phyloP scores from a whole-genome alignment of 1,284 basidiomycete genomes.

The Pseudozyma pruni region DNA sequence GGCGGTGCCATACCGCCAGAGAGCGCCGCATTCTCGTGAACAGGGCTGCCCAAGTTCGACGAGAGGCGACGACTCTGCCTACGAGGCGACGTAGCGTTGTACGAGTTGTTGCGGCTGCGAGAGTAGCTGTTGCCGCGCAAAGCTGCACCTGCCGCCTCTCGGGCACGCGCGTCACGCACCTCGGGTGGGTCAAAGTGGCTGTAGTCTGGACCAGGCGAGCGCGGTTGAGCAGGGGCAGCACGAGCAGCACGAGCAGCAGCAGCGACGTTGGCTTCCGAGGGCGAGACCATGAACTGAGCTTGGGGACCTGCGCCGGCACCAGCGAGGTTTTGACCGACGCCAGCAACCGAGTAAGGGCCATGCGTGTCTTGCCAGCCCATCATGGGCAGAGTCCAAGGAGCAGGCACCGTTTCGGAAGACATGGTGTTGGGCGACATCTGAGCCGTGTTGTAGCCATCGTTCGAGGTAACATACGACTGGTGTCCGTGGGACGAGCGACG shows the following conservation, averaged over 20 bases:
- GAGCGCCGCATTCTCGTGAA: slow-evolving; percentile 21
- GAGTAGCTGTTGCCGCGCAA: slow-evolving; percentile 25
- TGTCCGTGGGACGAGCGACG: slow-evolving; percentile 39
- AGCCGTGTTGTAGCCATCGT: slow-evolving; percentile 22
- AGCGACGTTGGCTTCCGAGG: slow-evolving; percentile 28
- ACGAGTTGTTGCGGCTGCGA: slow-evolving; percentile 13
- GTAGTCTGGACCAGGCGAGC: slow-evolving; percentile 50
- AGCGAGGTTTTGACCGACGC: slow-evolving; percentile 29
- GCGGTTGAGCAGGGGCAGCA: slow-evolving; percentile 8
- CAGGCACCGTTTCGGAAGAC: slow-evolving; percentile 20
- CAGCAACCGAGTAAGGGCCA: slow-evolving; percentile 36
- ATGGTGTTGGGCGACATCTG: slow-evolving; percentile 34
- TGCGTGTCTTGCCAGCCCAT: slow-evolving; percentile 43
- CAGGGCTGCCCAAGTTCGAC: slow-evolving; percentile 26
- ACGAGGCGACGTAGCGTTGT: slow-evolving; percentile 20
- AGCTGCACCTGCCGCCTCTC: slow-evolving; percentile 50
- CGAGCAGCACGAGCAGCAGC: slow-evolving; percentile 8
- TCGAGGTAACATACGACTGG: slow-evolving; percentile 18
- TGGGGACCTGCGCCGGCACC: slow-evolving; percentile 15
- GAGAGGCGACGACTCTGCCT: slow-evolving; percentile 22
- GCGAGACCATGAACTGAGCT: slow-evolving; percentile 44
- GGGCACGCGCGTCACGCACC: slow-evolving; percentile 52
- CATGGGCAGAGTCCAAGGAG: slow-evolving; percentile 44
- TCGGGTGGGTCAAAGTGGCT: slow-evolving; percentile 61
- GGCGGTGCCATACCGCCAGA: slow-evolving; percentile 26